A percentile compares a stretch with the other conserved stretches of the same genome.
Conservation (phyloP, 139 green algal genomes). For the Chlamydomonas eustigma region DNA sequence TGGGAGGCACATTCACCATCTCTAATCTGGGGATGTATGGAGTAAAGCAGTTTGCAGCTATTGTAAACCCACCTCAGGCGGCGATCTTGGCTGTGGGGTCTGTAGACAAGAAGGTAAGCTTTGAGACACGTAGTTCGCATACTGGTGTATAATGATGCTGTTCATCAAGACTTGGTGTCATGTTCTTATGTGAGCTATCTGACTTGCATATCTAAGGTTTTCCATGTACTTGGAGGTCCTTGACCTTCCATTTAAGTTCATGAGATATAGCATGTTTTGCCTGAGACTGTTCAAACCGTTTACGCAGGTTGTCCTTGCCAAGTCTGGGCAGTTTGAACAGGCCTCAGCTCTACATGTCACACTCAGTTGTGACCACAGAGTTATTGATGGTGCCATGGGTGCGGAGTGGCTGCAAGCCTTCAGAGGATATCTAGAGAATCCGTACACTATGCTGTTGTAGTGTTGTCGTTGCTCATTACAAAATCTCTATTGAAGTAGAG, state of each 20-base stretch:
- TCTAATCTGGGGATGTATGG: conserved; percentile 94
- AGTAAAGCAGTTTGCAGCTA: conserved; percentile 79
- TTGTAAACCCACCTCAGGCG: conserved; percentile 93
- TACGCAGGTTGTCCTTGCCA: conserved; percentile 17
- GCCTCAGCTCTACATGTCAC: conserved; percentile 67
- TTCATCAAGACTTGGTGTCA: neutral
- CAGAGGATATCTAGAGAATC: conserved; percentile 87
- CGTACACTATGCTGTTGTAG: conserved; percentile 86
- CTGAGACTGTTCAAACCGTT: neutral
- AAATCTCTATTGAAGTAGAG: too few relatives aligned
- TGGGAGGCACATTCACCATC: conserved; percentile 82
- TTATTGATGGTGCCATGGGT: conserved; percentile 95
- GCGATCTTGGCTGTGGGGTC: conserved; percentile 74
- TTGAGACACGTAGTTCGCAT: neutral
- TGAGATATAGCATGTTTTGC: too few relatives aligned
- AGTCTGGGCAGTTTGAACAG: conserved; percentile 24
- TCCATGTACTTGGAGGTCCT: neutral
- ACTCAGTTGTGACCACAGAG: conserved; percentile 93
- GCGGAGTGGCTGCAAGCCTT: conserved; percentile 94
- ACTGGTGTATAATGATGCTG: neutral
- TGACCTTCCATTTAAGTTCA: too few relatives aligned
- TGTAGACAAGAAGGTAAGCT: neutral
- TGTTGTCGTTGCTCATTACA: neutral
- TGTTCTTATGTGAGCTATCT: neutral
- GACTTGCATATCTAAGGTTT: neutral